Percentiles rank a stretch among this genome's conserved stretches.
These are phyloP conservation scores for Suhomyces taliae DNA, from an alignment of 1,139 yeast species.

Conservation along the genomic window DNA sequence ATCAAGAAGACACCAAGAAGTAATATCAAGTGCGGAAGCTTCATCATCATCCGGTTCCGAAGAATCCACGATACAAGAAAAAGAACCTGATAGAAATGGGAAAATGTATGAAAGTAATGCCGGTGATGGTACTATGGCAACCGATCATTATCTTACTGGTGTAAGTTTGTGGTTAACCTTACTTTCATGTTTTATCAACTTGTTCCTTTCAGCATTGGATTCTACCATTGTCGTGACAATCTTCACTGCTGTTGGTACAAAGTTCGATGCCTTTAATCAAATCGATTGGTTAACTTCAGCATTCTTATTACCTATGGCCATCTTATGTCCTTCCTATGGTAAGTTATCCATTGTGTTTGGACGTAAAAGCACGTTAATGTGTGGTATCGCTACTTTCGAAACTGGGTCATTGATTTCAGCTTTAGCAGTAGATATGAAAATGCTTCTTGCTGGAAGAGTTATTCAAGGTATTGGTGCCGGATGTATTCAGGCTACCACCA, in stretches of 20 bases:
- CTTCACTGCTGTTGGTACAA: constrained; percentile 19
- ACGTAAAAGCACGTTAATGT: constrained; percentile 18
- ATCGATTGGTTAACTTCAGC: constrained; percentile 26
- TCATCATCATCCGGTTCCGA: neutral
- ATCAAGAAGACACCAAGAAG: neutral
- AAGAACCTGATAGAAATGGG: neutral
- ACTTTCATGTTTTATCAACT: constrained; percentile 16
- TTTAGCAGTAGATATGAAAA: constrained; percentile 20
- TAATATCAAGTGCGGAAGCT: neutral
- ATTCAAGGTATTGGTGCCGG: constrained; percentile 27
- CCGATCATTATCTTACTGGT: constrained; percentile 21
- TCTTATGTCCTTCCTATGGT: constrained; percentile 23
- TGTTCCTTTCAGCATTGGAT: constrained; percentile 25
- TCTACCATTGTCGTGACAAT: constrained; percentile 25
- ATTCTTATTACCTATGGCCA: constrained; percentile 23
- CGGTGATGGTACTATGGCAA: constrained; percentile 23
- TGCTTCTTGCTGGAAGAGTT: constrained; percentile 25
- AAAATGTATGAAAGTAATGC: constrained; percentile 22
- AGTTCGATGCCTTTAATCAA: constrained; percentile 19
- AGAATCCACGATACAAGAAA: neutral
- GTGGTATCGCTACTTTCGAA: constrained; percentile 21
- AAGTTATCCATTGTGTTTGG: constrained; percentile 25
- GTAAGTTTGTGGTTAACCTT: constrained; percentile 14
- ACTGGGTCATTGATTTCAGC: constrained; percentile 22
- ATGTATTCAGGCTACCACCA: constrained; percentile 20